Conservation (phyloP, 2,329 filamentous ascomycete genomes). For the Aspergillus oerlinghausenensis region DNA sequence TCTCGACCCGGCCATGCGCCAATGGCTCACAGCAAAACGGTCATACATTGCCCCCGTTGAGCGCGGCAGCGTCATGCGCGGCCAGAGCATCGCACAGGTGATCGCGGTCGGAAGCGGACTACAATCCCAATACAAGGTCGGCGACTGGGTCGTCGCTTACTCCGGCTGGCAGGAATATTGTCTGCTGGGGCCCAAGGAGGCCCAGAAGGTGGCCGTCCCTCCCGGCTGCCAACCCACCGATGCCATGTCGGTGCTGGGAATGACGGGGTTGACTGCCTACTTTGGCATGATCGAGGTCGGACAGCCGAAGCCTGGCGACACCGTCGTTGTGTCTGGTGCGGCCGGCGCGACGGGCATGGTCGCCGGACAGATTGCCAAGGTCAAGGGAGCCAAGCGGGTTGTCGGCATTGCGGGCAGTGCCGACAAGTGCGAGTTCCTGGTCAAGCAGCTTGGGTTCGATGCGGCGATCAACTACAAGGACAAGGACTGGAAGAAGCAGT, state of each 20-base stretch:
- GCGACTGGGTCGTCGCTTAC: constrained; percentile 49
- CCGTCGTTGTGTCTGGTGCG: constrained; percentile 72
- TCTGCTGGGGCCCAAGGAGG: constrained; percentile 51
- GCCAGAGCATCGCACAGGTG: constrained; percentile 56
- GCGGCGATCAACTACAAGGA: constrained; percentile 67
- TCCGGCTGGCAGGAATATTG: constrained; percentile 65
- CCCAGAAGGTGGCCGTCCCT: constrained; percentile 44
- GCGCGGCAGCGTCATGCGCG: constrained; percentile 66
- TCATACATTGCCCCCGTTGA: constrained; percentile 67
- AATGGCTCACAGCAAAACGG: constrained; percentile 58
- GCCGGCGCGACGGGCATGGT: constrained; percentile 74
- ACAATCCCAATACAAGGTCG: constrained; percentile 21
- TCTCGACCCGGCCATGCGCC: constrained; percentile 71
- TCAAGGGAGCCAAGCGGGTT: constrained; percentile 60
- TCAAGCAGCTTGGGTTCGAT: constrained; percentile 62
- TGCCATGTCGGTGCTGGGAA: constrained; percentile 57
- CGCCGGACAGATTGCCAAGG: constrained; percentile 72
- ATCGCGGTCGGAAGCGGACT: constrained; percentile 49
- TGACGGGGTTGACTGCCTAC: constrained; percentile 71
- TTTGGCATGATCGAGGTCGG: constrained; percentile 68
- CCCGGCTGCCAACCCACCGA: constrained; percentile 52
- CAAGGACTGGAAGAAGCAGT: constrained; percentile 55
- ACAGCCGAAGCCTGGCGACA: constrained; percentile 63
- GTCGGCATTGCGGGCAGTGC: constrained; percentile 62
- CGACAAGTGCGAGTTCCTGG: constrained; percentile 65